These are phyloP conservation scores for Myriangium duriaei DNA, from an alignment of 2,329 filamentous ascomycete species.

Conservation along the genomic window DNA sequence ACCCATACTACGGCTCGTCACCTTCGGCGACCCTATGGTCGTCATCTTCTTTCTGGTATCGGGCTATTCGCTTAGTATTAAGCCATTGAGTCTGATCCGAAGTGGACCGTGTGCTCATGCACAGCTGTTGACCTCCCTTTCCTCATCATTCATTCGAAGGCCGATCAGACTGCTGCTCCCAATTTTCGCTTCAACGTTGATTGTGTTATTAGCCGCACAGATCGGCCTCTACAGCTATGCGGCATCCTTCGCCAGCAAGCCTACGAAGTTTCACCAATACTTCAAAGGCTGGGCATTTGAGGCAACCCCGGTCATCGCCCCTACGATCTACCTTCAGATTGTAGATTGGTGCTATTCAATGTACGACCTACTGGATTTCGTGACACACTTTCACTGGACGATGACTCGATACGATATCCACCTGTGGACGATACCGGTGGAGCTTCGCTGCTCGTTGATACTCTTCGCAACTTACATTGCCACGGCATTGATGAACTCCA, in stretches of 20 bases:
- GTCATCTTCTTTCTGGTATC: conserved; percentile 51
- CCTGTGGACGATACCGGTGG: conserved; percentile 51
- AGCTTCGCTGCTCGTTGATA: conserved; percentile 46
- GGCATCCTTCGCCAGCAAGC: conserved; percentile 3
- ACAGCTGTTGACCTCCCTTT: conserved; percentile 11
- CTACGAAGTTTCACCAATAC: conserved; percentile 4
- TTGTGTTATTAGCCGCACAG: conserved; percentile 10
- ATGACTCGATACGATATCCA: conserved; percentile 41
- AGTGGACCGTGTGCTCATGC: conserved; percentile 19
- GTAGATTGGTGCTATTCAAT: conserved; percentile 28
- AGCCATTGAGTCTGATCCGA: conserved; percentile 16
- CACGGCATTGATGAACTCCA: conserved; percentile 6
- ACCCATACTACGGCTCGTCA: conserved; percentile 43
- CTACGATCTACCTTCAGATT: conserved; percentile 13
- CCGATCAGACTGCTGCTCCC: conserved; percentile 15
- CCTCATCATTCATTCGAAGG: conserved; percentile 15
- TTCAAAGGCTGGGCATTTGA: conserved; percentile 14
- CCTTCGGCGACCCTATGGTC: conserved; percentile 45
- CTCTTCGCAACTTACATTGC: conserved; percentile 43
- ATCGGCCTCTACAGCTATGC: conserved; percentile 6
- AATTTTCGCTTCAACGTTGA: conserved; percentile 12
- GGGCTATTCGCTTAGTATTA: conserved; percentile 45
- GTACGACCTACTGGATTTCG: conserved; percentile 15
- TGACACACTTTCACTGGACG: conserved; percentile 13
- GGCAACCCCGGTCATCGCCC: conserved; percentile 10